phyloP scores from a whole-genome alignment of 164 flowering plant genomes.

The Pachysandra terminalis region DNA sequence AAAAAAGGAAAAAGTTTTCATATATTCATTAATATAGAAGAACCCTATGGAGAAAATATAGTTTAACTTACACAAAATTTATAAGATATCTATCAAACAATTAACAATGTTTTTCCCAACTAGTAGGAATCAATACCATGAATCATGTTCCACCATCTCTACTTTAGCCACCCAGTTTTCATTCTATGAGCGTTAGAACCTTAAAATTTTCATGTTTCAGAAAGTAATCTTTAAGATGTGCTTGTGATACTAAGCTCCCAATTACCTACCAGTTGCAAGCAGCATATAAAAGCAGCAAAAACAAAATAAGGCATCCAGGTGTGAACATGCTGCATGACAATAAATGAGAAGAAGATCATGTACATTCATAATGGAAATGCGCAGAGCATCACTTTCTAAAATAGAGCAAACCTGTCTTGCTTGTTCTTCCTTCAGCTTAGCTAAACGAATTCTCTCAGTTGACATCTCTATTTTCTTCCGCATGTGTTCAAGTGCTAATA shows the following conservation, averaged over 20 bases:
- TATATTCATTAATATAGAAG: no score
- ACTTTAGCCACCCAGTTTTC: no score
- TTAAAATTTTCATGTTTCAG: no score
- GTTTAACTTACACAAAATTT: no score
- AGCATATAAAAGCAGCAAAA: neutral
- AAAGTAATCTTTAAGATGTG: neutral
- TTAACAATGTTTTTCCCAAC: no score
- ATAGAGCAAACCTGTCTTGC: constrained; percentile 64
- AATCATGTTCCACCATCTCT: no score
- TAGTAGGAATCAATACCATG: no score
- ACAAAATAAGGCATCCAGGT: neutral
- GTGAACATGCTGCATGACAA: neutral
- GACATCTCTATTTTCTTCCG: constrained; percentile 90
- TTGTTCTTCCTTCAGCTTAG: constrained; percentile 85
- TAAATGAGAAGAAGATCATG: neutral
- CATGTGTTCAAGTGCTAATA: constrained; percentile 79
- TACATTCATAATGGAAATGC: neutral
- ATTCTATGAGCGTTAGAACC: no score
- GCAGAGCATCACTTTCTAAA: neutral
- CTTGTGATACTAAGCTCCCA: neutral
- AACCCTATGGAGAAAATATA: no score
- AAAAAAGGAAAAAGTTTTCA: no score
- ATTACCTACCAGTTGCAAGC: neutral
- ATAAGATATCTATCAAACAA: no score
- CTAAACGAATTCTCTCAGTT: constrained; percentile 72